Evolutionary conservation across 768 basidiomycete genomes (phyloP), one percentile per base, ranked within the genome.

Genomic region (Phanerochaete carnosa): DNA sequence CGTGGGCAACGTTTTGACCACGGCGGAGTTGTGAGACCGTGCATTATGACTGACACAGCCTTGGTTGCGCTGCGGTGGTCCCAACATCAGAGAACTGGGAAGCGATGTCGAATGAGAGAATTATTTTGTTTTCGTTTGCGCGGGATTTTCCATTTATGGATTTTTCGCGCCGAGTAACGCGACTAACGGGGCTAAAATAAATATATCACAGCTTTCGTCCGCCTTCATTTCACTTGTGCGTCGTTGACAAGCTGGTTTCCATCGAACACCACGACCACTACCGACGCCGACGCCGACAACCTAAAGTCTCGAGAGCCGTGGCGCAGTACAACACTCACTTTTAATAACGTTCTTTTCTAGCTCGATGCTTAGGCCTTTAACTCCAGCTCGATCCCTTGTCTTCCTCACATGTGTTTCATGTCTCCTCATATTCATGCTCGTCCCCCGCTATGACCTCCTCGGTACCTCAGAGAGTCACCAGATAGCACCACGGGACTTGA

Each of bases 281-380:
- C 57, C 61, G 61, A 53, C 63, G 52, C 50, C 49, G 37, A 64
- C 59, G 22, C 58, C 54, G 55, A 57, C 62, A 59, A 60, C 58
- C 13, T 32, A 51, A 53, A 63, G 19, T 25, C n/a, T 61, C 29
- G 57, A 62, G 19, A 50, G 55, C 45, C 59, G 46, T 57, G 59
- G 55, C 55, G 37, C 25, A 25, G 13, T 63, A 63, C 47, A 56
- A 63, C 47, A 56, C 49, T 28, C 45, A 22, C 57, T 54, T 64
- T 64, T 64, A 57, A 64, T 58, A 28, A 39, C 30, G 19, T 57
- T 56, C 54, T 39, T 22, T 55, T 47, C 39, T 32, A 55, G 60
- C 64, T 64, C 64, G 61, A 64, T 64, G 64, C 64, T 62, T 33
- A 62, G 45, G 51, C 33, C 55, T 13, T 50, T 62, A 28, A 62